These are phyloP conservation scores for Coccinonectria pachysandricola DNA, from an alignment of 2,329 filamentous ascomycete species.

Conservation along the genomic window DNA sequence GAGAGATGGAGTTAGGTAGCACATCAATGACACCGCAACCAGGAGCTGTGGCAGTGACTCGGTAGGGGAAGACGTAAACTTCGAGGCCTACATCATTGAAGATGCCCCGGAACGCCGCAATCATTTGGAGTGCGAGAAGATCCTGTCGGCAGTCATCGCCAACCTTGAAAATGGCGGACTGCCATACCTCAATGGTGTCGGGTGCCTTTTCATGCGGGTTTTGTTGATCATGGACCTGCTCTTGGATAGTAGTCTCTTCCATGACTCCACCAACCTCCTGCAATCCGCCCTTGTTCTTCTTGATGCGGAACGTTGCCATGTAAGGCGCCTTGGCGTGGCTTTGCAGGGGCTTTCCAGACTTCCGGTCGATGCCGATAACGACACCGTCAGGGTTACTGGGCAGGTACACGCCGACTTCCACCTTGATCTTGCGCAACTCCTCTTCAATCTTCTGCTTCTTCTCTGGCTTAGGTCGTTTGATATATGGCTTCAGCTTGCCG, in stretches of 20 bases:
- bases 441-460: constrained; percentile 99
- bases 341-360: constrained; percentile 93
- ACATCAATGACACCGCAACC: constrained; percentile 98
- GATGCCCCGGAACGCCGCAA: constrained; percentile 92
- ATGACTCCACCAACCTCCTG: constrained; percentile 43
- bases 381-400: constrained; percentile 95
- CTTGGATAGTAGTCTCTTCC: constrained; percentile 34
- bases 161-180: constrained; percentile 99
- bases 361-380: constrained; percentile 94
- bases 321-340: constrained; percentile 97
- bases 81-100: constrained; percentile 92
- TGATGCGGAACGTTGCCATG: constrained; percentile 97
- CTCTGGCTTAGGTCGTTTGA: constrained; percentile 85
- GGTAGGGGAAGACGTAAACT: constrained; percentile 93
- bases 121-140: constrained; percentile 93
- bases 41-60: constrained; percentile 92
- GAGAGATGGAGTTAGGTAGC: constrained; percentile 91
- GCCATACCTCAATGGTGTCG: constrained; percentile 86
- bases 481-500: constrained; percentile 86
- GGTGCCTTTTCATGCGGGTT: too few relatives aligned
- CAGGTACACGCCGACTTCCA: constrained; percentile 94
- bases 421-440: constrained; percentile 91
- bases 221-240: constrained; percentile 19
- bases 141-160: constrained; percentile 98
- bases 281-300: constrained; percentile 56